These are phyloP conservation scores for Trichodelitschia bisporula DNA, from an alignment of 495 filamentous ascomycete species.

Conservation along the genomic window DNA sequence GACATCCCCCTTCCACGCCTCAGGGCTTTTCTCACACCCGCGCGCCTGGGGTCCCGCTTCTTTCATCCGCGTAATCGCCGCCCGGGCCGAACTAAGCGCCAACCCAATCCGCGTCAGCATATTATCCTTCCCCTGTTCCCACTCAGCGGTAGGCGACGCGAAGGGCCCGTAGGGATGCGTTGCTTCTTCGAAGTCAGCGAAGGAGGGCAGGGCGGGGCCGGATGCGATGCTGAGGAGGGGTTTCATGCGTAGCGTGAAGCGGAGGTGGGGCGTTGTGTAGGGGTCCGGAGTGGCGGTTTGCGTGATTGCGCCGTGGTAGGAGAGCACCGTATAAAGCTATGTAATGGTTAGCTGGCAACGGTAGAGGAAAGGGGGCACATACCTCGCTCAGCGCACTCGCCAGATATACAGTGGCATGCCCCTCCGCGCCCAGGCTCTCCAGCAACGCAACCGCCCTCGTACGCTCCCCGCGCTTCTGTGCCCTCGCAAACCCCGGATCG, in stretches of 20 bases:
- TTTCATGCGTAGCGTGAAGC: slow-evolving; percentile 80
- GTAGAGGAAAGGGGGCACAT: slow-evolving; percentile 6
- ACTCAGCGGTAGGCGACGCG: too few species aligned
- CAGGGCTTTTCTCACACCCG: not conserved
- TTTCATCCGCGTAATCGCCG: not conserved
- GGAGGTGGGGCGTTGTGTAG: slow-evolving; percentile 41
- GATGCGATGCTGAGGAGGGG: slow-evolving; percentile 39
- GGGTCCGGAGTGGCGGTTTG: slow-evolving; percentile 20
- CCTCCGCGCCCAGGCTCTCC: slow-evolving; percentile 3
- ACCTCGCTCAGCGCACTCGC: slow-evolving; percentile 39
- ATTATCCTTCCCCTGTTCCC: too few species aligned
- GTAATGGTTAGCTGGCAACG: slow-evolving; percentile 1
- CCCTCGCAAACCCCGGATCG: too few species aligned
- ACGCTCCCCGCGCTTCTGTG: slow-evolving; percentile 45
- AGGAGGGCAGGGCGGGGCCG: slow-evolving; percentile 45
- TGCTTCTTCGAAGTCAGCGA: slow-evolving; percentile 28
- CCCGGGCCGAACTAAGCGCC: not conserved
- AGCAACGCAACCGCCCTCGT: slow-evolving; percentile 13
- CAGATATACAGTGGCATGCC: slow-evolving; percentile 8
- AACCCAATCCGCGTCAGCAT: not conserved
- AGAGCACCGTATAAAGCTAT: slow-evolving; percentile 40
- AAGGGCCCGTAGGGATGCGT: slow-evolving; percentile 19
- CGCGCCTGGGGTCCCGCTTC: not conserved
- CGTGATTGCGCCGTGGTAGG: too few species aligned
- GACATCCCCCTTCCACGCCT: not conserved